Conservation (phyloP, 495 filamentous ascomycete species). For the Aspergillus diversus region DNA sequence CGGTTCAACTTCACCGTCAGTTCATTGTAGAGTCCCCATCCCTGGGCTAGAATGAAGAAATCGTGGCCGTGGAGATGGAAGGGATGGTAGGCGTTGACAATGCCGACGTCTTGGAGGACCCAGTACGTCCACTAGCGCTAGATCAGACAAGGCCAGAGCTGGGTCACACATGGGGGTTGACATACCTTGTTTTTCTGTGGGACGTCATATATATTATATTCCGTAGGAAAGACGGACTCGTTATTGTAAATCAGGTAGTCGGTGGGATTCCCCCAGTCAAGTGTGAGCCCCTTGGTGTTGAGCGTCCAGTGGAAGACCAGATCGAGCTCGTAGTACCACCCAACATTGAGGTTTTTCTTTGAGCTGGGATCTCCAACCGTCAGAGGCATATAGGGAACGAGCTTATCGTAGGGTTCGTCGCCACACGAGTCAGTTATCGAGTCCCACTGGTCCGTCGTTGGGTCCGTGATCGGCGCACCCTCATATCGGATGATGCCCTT, state of each 20-base stretch:
- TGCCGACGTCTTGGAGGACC: conserved; percentile 47
- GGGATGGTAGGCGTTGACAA: conserved; percentile 68
- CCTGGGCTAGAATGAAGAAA: conserved; percentile 57
- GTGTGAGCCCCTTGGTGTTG: conserved; percentile 30
- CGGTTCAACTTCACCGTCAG: conserved; percentile 7
- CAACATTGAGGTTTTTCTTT: not conserved
- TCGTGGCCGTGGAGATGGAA: conserved; percentile 86
- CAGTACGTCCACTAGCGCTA: conserved; percentile 55
- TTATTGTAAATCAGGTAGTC: conserved; percentile 1
- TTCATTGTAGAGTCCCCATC: conserved; percentile 29
- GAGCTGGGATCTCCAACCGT: not conserved
- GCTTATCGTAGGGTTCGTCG: conserved; percentile 35
- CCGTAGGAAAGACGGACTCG: not conserved
- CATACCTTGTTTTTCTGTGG: not conserved
- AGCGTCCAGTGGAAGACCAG: conserved; percentile 31
- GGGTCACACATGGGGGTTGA: too few species aligned
- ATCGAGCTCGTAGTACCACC: conserved; percentile 16
- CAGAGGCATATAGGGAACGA: conserved; percentile 44
- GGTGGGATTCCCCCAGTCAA: conserved; percentile 30
- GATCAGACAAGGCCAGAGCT: too few species aligned
- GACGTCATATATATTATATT: conserved; percentile 3
- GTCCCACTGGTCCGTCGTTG: conserved; percentile 28
- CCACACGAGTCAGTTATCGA: conserved; percentile 28
- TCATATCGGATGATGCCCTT: conserved; percentile 61
- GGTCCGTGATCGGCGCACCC: not conserved